Conservation (phyloP, 78 protist species). For the Dictyostelium purpureum region DNA sequence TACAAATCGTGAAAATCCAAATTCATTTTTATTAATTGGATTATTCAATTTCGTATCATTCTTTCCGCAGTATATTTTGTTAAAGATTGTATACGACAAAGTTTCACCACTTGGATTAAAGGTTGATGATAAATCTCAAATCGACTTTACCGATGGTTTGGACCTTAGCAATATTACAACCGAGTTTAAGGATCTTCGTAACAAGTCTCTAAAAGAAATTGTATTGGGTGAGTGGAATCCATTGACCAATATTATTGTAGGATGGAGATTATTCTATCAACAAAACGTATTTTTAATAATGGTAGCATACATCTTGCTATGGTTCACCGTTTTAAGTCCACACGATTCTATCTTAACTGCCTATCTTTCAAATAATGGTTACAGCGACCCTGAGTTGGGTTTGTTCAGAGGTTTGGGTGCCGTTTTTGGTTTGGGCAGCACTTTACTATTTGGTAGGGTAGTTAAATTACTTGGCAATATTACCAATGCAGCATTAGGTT, state of each 20-base stretch:
- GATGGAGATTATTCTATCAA: conserved; percentile 26
- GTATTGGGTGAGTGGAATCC: conserved; percentile 45
- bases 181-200: too few species aligned
- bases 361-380: conserved; percentile 25
- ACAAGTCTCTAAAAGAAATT: too few species aligned
- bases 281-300: conserved; percentile 8
- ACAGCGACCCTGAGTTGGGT: not conserved
- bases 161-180: not conserved
- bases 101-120: not conserved
- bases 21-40: conserved; percentile 1
- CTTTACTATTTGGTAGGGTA: not conserved
- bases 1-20: not conserved
- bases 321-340: conserved; percentile 57
- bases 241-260: conserved; percentile 36
- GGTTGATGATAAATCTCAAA: not conserved
- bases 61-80: conserved; percentile 33
- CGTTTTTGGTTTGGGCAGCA: conserved; percentile 3
- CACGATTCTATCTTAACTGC: conserved; percentile 57
- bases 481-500: not conserved
- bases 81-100: not conserved
- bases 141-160: not conserved
- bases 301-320: conserved; percentile 12
- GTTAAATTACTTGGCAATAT: not conserved
- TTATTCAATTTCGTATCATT: conserved; percentile 47
- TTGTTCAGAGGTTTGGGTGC: conserved; percentile 53